phyloP scores from a whole-genome alignment of 441 rosid genomes.

The Dalechampia spathulata region DNA sequence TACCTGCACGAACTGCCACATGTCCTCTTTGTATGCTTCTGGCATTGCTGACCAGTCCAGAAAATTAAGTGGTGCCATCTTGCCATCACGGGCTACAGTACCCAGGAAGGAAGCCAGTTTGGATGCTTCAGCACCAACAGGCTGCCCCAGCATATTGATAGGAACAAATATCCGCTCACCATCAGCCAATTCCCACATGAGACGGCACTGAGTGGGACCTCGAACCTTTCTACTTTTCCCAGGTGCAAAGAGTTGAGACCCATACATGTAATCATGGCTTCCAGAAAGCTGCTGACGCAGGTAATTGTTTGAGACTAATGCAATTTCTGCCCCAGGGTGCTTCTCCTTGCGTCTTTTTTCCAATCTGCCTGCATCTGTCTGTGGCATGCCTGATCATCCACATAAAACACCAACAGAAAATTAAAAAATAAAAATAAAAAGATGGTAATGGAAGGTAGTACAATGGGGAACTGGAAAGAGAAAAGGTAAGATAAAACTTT shows the following conservation, averaged over 20 bases:
- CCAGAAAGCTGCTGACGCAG: constrained; percentile 6
- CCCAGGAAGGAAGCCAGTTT: constrained; percentile 32
- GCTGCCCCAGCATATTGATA: constrained; percentile 29
- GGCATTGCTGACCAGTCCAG: constrained; percentile 28
- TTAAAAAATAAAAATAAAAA: no score
- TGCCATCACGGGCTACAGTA: constrained; percentile 32
- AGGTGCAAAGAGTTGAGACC: not conserved
- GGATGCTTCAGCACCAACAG: constrained; percentile 28
- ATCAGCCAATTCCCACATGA: constrained; percentile 19
- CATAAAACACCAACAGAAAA: constrained; percentile 2
- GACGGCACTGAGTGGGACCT: constrained; percentile 26
- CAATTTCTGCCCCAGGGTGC: constrained; percentile 10
- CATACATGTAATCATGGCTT: constrained; percentile 1
- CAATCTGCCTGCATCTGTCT: constrained; percentile 6
- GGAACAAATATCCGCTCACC: constrained; percentile 27
- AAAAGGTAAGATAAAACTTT: not conserved
- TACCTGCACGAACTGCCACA: constrained; percentile 36
- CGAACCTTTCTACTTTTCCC: constrained; percentile 20
- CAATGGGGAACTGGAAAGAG: not conserved
- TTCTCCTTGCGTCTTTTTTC: constrained; percentile 14
- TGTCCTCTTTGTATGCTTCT: constrained; percentile 22
- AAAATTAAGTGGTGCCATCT: constrained; percentile 30
- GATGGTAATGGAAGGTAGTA: not conserved
- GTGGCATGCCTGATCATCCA: constrained; percentile 12
- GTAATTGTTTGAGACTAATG: not conserved